Evolutionary conservation across 257 asterid species (phyloP).

Genomic region (Solanum tarijense): DNA sequence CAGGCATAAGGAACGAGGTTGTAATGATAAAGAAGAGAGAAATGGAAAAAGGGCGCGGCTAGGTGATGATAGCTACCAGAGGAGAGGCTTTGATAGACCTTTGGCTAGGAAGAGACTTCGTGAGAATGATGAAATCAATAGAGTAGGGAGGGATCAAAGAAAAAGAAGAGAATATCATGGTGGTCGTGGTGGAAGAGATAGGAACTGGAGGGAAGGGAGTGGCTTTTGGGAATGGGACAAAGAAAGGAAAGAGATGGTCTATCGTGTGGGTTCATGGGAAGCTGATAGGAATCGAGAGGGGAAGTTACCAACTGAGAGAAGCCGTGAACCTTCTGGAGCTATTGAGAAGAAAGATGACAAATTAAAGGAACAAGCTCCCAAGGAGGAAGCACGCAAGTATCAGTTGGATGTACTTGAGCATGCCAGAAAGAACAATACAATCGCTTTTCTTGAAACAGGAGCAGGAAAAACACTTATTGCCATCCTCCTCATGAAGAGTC

Average conservation of each 20-base stretch:
- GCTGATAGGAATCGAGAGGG: slow-evolving; percentile 46
- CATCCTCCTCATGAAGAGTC: slow-evolving; percentile 78
- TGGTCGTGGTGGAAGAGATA: slow-evolving; percentile 53
- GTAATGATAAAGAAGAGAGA: slow-evolving; percentile 18
- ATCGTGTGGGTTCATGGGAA: slow-evolving; percentile 77
- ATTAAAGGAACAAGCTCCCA: slow-evolving; percentile 51
- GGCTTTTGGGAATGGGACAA: slow-evolving; percentile 96
- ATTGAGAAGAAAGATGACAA: slow-evolving; percentile 41
- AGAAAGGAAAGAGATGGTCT: slow-evolving; percentile 68
- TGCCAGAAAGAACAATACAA: slow-evolving; percentile 82
- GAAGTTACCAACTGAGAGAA: slow-evolving; percentile 30
- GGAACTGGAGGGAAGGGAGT: slow-evolving; percentile 49
- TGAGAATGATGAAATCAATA: slow-evolving; percentile 38
- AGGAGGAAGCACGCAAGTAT: slow-evolving; percentile 88
- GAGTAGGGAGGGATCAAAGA: slow-evolving; percentile 40
- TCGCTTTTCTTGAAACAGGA: slow-evolving; percentile 97
- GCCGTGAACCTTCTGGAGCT: slow-evolving; percentile 16
- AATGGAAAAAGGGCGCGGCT: slow-evolving; percentile 34
- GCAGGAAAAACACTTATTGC: slow-evolving; percentile 97
- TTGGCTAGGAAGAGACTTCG: slow-evolving; percentile 59
- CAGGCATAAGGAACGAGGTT: slow-evolving; percentile 8
- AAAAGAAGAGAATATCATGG: slow-evolving; percentile 53
- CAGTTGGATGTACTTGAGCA: slow-evolving; percentile 98
- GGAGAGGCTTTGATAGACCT: slow-evolving; percentile 38
- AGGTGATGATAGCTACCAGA: slow-evolving; percentile 35